Base-by-base conservation (phyloP, 306 rosid genomes). In the Abrus pulchellus region DNA sequence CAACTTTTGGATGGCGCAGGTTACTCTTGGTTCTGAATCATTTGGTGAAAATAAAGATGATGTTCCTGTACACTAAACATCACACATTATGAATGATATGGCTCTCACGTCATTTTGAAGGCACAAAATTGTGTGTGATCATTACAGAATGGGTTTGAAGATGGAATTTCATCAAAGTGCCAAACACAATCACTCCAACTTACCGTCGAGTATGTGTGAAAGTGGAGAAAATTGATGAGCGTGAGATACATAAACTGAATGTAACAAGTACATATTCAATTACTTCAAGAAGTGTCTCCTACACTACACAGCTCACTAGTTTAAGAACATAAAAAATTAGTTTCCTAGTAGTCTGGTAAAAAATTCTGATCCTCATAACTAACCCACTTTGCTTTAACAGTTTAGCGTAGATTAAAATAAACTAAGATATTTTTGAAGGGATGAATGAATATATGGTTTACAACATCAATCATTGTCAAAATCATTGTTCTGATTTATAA, bases 21-120 rank as follows among this genome's bases (percentile, higher is more conserved):
- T 32, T 45, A 33, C 57, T 57, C 20, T 40, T 45, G 44, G 20
- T 72, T 60, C 10, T 69, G 30, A 44, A 36, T 65, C 13, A 45
- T 47, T 5, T 38, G 69, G 5, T 60, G n/a, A 14, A 52, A 14
- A 1, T 9, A 78, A 77, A 64, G 72, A 44, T 61, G 47, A 65
- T 83, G 83, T 72, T 53, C 72, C 57, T 64, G 3, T 29, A 29
- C 8, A 29, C n/a, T 9, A 83, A 57, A 66, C 76, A 78, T 72
- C 7, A 41, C 76, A 83, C 64, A 64, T 71, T 62, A 63, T 53
- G 40, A 64, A 34, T 71, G 33, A 41, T 20, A 14, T 44, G 59
- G 9, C 50, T 76, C 60, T 61, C 14, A 55, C 56, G 44, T 45
- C 56, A 33, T 45, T 69, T 67, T 56, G 62, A 41, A 45, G 55